Evolutionary conservation across 2,329 filamentous ascomycete species (phyloP).

Genomic region (Nothomitra cinnamomea): DNA sequence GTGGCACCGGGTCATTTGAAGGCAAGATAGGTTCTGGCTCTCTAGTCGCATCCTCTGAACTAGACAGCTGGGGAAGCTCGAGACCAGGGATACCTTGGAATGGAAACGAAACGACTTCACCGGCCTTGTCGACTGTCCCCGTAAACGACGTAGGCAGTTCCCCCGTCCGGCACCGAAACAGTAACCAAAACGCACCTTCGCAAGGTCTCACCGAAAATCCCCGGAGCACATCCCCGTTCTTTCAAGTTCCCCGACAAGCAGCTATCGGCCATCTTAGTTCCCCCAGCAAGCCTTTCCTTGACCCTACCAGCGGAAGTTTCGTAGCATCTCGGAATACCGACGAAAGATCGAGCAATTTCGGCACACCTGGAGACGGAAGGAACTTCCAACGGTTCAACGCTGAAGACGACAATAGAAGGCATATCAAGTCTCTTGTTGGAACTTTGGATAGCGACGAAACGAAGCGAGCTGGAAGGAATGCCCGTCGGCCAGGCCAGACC

Average conservation of each 20-base stretch:
- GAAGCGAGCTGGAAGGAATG: not conserved
- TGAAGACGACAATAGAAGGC: slow-evolving; percentile 19
- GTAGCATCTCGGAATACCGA: slow-evolving; percentile 19
- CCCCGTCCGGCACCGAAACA: slow-evolving; percentile 37
- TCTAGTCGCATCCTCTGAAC: slow-evolving; percentile 50
- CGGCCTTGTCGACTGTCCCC: slow-evolving; percentile 27
- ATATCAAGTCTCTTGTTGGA: slow-evolving; percentile 15
- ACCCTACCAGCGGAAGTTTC: slow-evolving; percentile 13
- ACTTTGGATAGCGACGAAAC: slow-evolving; percentile 17
- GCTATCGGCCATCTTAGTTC: slow-evolving; percentile 12
- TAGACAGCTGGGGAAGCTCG: slow-evolving; percentile 39
- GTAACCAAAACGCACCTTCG: slow-evolving; percentile 22
- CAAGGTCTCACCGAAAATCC: slow-evolving; percentile 24
- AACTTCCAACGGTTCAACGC: slow-evolving; percentile 18
- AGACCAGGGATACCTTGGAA: slow-evolving; percentile 42
- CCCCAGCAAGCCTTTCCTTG: slow-evolving; percentile 18
- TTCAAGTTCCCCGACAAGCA: slow-evolving; percentile 17
- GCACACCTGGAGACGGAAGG: slow-evolving; percentile 7
- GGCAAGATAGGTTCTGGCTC: slow-evolving; percentile 52
- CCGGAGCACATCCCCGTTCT: slow-evolving; percentile 29
- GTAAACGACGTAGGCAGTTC: slow-evolving; percentile 35
- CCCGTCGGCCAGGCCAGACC: not conserved
- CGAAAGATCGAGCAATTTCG: slow-evolving; percentile 15
- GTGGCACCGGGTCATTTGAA: slow-evolving; percentile 23
- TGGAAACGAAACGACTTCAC: slow-evolving; percentile 28